Percentiles rank a stretch among this genome's conserved stretches.
Evolutionary conservation across 768 basidiomycete species (phyloP).

Genomic region (Mycena chlorophos): DNA sequence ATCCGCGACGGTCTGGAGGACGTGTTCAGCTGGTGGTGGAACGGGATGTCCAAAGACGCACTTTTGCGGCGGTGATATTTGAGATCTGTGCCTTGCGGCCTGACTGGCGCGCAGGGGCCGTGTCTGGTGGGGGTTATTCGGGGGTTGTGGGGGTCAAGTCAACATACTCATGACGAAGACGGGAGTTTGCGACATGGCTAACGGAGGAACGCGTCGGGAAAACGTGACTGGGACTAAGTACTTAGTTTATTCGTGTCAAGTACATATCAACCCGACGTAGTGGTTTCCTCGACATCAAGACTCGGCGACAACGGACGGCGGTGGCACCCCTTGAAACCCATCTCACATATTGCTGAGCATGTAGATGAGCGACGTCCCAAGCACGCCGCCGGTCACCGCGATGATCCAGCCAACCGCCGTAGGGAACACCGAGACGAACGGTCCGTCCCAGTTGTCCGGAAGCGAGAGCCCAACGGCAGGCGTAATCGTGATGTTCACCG

Average conservation of each 20-base stretch:
- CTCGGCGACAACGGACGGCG: too few relatives aligned
- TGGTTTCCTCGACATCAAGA: too few relatives aligned
- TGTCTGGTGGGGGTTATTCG: conserved; percentile 51
- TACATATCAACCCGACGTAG: too few relatives aligned
- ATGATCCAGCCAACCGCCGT: conserved; percentile 8
- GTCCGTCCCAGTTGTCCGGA: conserved; percentile 63
- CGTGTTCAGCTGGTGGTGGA: conserved; percentile 1
- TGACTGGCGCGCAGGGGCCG: conserved; percentile 90
- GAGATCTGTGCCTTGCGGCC: conserved; percentile 95
- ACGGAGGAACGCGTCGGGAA: conserved; percentile 5
- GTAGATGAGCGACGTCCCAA: conserved; percentile 21
- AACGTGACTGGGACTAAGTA: too few relatives aligned
- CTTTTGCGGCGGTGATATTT: conserved; percentile 97
- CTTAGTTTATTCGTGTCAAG: too few relatives aligned
- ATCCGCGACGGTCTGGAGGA: conserved; percentile 86
- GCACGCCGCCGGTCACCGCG: conserved; percentile 14
- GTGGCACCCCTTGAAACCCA: conserved; percentile 20
- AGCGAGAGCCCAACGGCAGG: conserved; percentile 42
- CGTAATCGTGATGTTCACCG: conserved; percentile 40
- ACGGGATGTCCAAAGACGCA: conserved; percentile 32
- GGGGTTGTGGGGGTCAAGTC: neutral
- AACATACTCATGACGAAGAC: conserved; percentile 81
- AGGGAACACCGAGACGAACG: conserved; percentile 48
- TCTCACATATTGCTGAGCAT: conserved; percentile 23
- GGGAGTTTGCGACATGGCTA: conserved; percentile 62